Conservation (phyloP, 108 stramenopile species). For the Fistulifera solaris region DNA sequence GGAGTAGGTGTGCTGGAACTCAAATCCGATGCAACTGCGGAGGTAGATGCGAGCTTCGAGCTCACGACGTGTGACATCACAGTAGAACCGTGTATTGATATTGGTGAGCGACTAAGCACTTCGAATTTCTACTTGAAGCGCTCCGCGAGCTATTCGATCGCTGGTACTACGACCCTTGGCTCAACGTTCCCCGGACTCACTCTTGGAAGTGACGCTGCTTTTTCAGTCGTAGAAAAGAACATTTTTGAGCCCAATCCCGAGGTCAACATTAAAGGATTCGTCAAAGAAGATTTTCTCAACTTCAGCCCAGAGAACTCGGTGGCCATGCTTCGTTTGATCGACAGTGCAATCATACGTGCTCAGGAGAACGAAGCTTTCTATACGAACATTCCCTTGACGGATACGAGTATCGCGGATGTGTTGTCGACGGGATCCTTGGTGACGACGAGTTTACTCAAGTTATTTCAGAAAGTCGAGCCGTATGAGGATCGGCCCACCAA, state of each 20-base stretch:
- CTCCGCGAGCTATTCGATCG: neutral
- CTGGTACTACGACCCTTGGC: neutral
- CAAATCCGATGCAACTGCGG: neutral
- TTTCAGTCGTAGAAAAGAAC: neutral
- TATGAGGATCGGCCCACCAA: neutral
- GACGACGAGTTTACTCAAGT: no score
- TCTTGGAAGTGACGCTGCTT: neutral
- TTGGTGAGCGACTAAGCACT: neutral
- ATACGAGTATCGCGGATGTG: neutral
- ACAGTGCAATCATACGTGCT: neutral
- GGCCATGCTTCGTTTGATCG: neutral
- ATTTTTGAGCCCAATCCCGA: neutral
- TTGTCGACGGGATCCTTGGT: neutral
- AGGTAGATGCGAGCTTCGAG: no score
- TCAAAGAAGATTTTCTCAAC: neutral
- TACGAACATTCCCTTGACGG: neutral
- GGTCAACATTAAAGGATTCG: neutral
- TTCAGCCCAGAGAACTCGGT: neutral
- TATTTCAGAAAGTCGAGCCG: neutral
- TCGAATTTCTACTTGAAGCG: conserved; percentile 2
- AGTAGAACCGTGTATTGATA: neutral
- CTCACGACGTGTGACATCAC: neutral
- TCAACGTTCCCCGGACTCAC: neutral
- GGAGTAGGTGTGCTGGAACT: neutral
- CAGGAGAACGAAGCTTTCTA: neutral